A percentile compares a stretch with the other conserved stretches of the same genome.
phyloP scores from a whole-genome alignment of 257 asterid genomes.

The Solanum piurae region DNA sequence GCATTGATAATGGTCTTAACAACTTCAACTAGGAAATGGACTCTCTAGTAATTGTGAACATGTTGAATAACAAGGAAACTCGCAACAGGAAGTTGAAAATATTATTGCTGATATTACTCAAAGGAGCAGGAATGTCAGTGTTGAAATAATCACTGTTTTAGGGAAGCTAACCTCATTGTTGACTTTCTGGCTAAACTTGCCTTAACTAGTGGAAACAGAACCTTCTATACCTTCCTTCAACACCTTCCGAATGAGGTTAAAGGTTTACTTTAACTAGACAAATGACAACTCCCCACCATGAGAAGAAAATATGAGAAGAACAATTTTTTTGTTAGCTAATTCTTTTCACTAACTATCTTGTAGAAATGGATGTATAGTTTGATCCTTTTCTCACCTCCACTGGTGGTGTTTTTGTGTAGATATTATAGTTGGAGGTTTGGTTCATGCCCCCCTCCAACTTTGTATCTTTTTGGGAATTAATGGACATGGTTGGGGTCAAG shows the following conservation, averaged over 20 bases:
- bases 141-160: neutral
- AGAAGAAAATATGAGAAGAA: neutral
- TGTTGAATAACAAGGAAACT: neutral
- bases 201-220: neutral
- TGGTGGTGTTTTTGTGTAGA: no score
- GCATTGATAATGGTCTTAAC: neutral
- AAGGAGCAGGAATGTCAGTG: neutral
- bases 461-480: no score
- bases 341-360: no score
- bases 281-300: neutral
- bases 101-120: neutral
- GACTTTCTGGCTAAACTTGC: neutral
- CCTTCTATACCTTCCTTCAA: neutral
- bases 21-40: neutral
- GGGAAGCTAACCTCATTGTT: neutral
- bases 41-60: neutral
- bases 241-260: neutral
- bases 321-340: neutral
- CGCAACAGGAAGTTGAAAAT: neutral
- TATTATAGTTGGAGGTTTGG: no score
- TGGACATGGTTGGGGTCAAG: neutral
- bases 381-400: no score
- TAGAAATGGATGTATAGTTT: no score
- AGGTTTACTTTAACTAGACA: neutral
- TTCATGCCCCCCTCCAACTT: no score